phyloP scores from a whole-genome alignment of 306 rosid species.

The Rosa lucieae region DNA sequence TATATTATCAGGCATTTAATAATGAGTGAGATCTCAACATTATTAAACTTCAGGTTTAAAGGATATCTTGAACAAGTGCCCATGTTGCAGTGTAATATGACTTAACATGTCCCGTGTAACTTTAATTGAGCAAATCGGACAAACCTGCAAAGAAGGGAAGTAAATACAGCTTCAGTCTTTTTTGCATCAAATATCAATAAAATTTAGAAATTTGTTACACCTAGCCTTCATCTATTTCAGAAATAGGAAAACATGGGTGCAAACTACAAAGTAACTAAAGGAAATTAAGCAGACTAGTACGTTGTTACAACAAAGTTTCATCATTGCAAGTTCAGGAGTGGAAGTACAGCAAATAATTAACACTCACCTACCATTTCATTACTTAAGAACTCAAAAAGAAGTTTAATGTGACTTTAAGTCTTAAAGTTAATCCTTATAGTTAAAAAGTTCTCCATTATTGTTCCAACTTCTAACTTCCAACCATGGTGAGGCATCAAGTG shows the following conservation, averaged over 20 bases:
- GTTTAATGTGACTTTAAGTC: no score
- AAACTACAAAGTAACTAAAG: slow-evolving; percentile 1
- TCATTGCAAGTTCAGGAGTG: no score
- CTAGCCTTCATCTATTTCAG: background rate
- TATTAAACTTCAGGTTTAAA: slow-evolving; percentile 22
- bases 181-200: slow-evolving; percentile 17
- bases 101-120: slow-evolving; percentile 85
- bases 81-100: slow-evolving; percentile 92
- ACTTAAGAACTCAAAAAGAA: no score
- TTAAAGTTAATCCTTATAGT: no score
- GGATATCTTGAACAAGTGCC: slow-evolving; percentile 96
- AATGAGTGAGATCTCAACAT: background rate
- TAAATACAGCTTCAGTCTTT: slow-evolving; percentile 5
- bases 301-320: no score
- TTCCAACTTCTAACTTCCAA: no score
- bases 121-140: slow-evolving; percentile 92
- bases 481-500: no score
- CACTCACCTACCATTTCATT: no score
- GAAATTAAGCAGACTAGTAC: no score
- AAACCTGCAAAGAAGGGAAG: slow-evolving; percentile 58
- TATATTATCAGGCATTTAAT: slow-evolving; percentile 11
- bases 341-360: no score
- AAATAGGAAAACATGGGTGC: background rate
- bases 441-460: no score
- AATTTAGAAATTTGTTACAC: background rate